Percentiles rank a stretch among this genome's conserved stretches.
Evolutionary conservation across 2,329 filamentous ascomycete species (phyloP).

Genomic region (Exophiala sp.): DNA sequence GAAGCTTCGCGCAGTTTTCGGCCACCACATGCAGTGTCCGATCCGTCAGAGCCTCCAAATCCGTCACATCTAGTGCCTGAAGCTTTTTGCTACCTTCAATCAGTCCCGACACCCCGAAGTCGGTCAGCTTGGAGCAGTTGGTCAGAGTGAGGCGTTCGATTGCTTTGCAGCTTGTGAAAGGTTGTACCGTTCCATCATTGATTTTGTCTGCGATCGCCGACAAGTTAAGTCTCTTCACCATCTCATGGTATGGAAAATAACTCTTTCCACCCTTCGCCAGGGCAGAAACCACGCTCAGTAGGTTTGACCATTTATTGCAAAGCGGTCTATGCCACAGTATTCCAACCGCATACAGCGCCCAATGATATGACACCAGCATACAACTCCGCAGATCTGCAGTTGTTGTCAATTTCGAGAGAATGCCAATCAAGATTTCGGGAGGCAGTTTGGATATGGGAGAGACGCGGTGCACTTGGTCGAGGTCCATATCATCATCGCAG

Average conservation of each 20-base stretch:
- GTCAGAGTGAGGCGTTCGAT: constrained; percentile 91
- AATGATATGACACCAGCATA: constrained; percentile 90
- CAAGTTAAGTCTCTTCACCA: constrained; percentile 87
- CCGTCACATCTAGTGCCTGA: constrained; percentile 84
- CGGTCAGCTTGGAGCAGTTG: constrained; percentile 77
- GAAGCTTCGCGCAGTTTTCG: constrained; percentile 72
- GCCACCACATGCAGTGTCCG: constrained; percentile 71
- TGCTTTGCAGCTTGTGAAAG: constrained; percentile 77
- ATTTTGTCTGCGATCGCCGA: constrained; percentile 68
- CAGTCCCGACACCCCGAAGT: constrained; percentile 72
- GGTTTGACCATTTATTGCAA: constrained; percentile 78
- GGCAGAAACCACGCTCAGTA: constrained; percentile 73
- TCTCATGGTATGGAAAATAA: constrained; percentile 81
- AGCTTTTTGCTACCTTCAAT: constrained; percentile 73
- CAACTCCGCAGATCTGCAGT: constrained; percentile 74
- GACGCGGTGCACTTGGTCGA: constrained; percentile 57
- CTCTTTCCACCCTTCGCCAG: constrained; percentile 56
- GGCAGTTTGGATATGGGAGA: constrained; percentile 81
- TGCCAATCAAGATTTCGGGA: constrained; percentile 87
- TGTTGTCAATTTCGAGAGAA: constrained; percentile 76
- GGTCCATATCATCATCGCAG: constrained; percentile 51
- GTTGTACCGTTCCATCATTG: constrained; percentile 82
- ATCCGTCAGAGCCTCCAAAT: constrained; percentile 73
- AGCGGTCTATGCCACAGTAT: constrained; percentile 90
- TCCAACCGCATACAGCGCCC: constrained; percentile 88